These are phyloP conservation scores for Coniochaeta sp. DNA, from an alignment of 2,329 filamentous ascomycete genomes.

Conservation along the genomic window DNA sequence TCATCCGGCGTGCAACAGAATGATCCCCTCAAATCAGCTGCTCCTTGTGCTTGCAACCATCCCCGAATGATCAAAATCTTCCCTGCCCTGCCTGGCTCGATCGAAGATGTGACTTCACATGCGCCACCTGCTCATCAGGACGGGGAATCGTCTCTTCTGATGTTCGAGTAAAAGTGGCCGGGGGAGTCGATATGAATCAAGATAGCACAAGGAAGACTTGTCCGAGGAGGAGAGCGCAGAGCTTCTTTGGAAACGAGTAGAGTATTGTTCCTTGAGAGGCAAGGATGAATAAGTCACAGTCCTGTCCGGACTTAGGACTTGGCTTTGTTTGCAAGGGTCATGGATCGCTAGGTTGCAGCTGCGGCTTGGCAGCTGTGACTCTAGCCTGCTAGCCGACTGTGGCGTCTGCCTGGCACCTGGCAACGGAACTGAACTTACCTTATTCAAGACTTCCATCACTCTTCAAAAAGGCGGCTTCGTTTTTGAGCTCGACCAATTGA, in stretches of 20 bases:
- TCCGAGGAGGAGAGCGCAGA: too few species aligned
- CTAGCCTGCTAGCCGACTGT: too few species aligned
- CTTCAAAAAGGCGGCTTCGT: background rate
- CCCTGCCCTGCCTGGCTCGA: background rate
- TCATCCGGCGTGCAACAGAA: background rate
- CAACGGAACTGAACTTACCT: background rate
- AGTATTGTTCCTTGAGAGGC: background rate
- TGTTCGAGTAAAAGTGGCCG: background rate
- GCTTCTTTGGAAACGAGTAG: too few species aligned
- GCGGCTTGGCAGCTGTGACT: background rate
- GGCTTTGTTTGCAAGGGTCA: background rate
- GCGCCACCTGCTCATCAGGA: background rate
- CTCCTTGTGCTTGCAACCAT: background rate
- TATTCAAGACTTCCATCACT: background rate
- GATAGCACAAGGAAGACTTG: too few species aligned
- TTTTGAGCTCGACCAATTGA: background rate
- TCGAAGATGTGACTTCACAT: background rate
- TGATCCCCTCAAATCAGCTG: background rate
- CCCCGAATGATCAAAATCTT: background rate
- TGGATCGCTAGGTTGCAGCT: too few species aligned
- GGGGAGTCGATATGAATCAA: background rate
- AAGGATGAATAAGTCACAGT: background rate
- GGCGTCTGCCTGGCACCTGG: background rate
- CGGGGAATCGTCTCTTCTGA: background rate
- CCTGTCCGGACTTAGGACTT: background rate